These are phyloP conservation scores for Nemania sp. DNA, from an alignment of 2,329 filamentous ascomycete species.

Conservation along the genomic window DNA sequence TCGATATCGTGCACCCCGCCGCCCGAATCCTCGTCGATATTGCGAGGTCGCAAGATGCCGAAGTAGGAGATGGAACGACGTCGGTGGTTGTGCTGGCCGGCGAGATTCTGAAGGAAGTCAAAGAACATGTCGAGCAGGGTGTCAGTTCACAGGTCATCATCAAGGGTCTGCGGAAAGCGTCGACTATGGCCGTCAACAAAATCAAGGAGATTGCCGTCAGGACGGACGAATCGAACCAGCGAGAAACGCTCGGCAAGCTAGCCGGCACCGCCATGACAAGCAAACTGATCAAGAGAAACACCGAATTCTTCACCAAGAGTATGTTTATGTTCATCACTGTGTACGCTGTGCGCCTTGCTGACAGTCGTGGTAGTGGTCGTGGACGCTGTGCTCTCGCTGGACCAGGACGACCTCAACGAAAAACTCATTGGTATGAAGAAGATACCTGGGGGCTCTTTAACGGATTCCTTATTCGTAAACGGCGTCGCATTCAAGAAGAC, in stretches of 20 bases:
- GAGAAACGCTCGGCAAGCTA: slow-evolving; percentile 86
- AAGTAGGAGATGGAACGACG: slow-evolving; percentile 97
- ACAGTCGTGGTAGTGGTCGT: slow-evolving; percentile 75
- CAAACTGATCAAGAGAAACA: slow-evolving; percentile 98
- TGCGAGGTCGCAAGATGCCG: slow-evolving; percentile 96
- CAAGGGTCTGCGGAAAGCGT: slow-evolving; percentile 89
- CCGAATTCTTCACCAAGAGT: slow-evolving; percentile 97
- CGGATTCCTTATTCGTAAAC: slow-evolving; percentile 95
- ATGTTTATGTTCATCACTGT: slow-evolving; percentile 40
- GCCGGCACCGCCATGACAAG: slow-evolving; percentile 98
- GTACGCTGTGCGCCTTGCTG: neutral
- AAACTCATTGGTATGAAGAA: slow-evolving; percentile 98
- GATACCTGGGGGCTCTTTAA: slow-evolving; percentile 92
- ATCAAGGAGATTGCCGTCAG: slow-evolving; percentile 95
- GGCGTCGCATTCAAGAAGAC: slow-evolving; percentile 99
- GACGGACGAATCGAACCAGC: slow-evolving; percentile 78
- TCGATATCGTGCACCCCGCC: slow-evolving; percentile 97
- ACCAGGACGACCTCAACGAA: slow-evolving; percentile 96
- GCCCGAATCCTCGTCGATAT: slow-evolving; percentile 98
- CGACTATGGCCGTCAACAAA: slow-evolving; percentile 93
- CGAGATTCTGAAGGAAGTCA: slow-evolving; percentile 95
- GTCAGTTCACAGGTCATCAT: slow-evolving; percentile 97
- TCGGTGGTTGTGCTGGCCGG: slow-evolving; percentile 97
- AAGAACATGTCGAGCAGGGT: slow-evolving; percentile 93
- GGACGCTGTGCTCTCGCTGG: slow-evolving; percentile 90